A percentile compares a stretch with the other conserved stretches of the same genome.
Evolutionary conservation across 768 basidiomycete species (phyloP).

Genomic region (Termitomyces sp.): DNA sequence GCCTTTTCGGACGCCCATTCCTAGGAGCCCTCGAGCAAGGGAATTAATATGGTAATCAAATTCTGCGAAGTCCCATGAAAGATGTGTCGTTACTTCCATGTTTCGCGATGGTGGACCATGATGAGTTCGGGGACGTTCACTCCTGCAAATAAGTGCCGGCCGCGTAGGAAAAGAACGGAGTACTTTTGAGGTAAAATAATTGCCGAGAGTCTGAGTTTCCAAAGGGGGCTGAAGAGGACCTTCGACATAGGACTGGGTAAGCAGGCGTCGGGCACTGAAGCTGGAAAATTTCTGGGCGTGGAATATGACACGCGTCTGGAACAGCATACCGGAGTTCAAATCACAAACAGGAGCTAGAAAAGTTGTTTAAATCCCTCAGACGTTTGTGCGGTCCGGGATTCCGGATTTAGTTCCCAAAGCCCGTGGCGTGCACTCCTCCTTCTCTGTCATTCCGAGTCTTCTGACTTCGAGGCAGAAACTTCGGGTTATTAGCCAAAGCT

Average conservation of each 20-base stretch:
- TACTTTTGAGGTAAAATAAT: constrained; percentile 57
- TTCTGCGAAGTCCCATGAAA: constrained; percentile 73
- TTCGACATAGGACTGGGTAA: constrained; percentile 48
- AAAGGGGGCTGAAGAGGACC: constrained; percentile 55
- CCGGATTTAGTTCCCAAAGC: too few species aligned
- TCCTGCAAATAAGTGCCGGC: constrained; percentile 60
- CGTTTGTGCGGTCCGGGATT: too few species aligned
- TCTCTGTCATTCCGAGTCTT: too few species aligned
- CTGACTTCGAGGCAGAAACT: too few species aligned
- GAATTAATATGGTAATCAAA: constrained; percentile 63
- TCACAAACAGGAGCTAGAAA: too few species aligned
- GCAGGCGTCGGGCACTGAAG: constrained; percentile 12
- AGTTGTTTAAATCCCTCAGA: too few species aligned
- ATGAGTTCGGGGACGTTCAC: constrained; percentile 52
- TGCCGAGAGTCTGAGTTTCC: constrained; percentile 46
- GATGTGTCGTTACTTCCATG: constrained; percentile 38
- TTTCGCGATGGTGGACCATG: constrained; percentile 56
- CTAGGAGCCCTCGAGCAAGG: constrained; percentile 62
- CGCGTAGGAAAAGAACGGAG: constrained; percentile 40
- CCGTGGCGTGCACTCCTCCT: too few species aligned
- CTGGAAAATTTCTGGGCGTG: neutral
- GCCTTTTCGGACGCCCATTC: constrained; percentile 66
- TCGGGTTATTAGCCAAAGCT: too few species aligned
- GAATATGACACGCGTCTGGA: neutral
- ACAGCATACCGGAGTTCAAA: too few species aligned